Evolutionary conservation across 225 moss, liverwort and hornwort species (phyloP), one percentile per base, ranked within the genome.

Genomic region (Takakia lepidozioides): DNA sequence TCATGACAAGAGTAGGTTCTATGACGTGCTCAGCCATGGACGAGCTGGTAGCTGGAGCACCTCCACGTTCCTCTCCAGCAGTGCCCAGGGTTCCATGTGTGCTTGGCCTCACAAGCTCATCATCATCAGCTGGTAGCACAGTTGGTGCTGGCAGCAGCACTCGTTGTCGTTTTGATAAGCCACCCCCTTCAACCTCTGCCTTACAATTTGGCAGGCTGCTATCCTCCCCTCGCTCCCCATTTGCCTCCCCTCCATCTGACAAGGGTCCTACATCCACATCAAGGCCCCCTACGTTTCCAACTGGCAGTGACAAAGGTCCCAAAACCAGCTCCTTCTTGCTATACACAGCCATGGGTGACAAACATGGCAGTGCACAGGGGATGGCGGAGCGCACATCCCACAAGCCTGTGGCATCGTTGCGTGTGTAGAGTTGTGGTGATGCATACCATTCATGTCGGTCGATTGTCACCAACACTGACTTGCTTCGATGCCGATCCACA

Each of bases 401-500:
- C 48, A 82, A 51, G 15, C 92, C 92, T 15, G 70, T 84, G 0
- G 76, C 78, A 19, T 92, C 92, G 48, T 92, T 82, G 9, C 92
- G 87, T 5, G 69, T 73, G 26, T 87, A 92, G 38, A 87, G 71
- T 6, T 74, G 72, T 25, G 92, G 87, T 19, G 76, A 70, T 28
- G 87, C 69, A 51, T 92, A 92, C 92, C 92, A 92, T 51, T 87
- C 76, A 54, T 92, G 87, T 10, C 92, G 79, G 46, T 92, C 92
- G 28, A 85, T 68, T 2, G 92, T 92, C 56, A 92, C 82, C 60
- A 92, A 47, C 25, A 92, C 92, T 15, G 85, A 87, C 68, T 92
- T 92, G 66, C 82, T 85, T 55, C 92, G 63, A 29, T 92, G 92
- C 40, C 84, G 77, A 50, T 92, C 87, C 39, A 71, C 67, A 26